Conservation (phyloP, 345 rosid species). For the Gossypium turneri region DNA sequence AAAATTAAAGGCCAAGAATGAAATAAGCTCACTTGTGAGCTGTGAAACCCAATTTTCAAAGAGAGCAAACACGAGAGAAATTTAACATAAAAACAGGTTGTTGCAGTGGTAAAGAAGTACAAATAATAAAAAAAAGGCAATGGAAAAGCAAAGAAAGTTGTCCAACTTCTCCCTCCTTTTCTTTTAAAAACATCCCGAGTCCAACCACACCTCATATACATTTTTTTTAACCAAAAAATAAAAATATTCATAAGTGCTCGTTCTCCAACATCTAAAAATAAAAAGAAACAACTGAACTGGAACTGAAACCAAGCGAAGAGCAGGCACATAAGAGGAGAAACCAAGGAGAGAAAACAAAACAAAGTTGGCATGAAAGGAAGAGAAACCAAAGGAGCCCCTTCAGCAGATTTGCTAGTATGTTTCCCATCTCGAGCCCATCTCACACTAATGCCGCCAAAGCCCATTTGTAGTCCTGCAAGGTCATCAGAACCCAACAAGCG, state of each 20-base stretch:
- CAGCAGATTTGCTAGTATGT: slow-evolving; percentile 76
- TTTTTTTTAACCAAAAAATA: not conserved
- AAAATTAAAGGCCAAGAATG: slow-evolving; percentile 26
- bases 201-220: slow-evolving; percentile 19
- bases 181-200: slow-evolving; percentile 22
- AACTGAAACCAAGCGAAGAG: slow-evolving; percentile 13
- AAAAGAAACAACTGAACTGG: not conserved
- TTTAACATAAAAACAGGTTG: slow-evolving; percentile 13
- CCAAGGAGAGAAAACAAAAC: not conserved
- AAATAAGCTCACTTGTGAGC: slow-evolving; percentile 26
- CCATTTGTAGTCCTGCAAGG: slow-evolving; percentile 73
- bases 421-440: slow-evolving; percentile 80
- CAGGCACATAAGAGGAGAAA: slow-evolving; percentile 14
- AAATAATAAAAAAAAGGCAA: not conserved
- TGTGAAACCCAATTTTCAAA: slow-evolving; percentile 44
- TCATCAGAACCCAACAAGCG: slow-evolving; percentile 40
- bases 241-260: not conserved
- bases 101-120: slow-evolving; percentile 13
- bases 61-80: slow-evolving; percentile 27
- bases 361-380: slow-evolving; percentile 58
- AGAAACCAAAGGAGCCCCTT: slow-evolving; percentile 53
- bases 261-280: not conserved
- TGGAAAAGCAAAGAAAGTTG: slow-evolving; percentile 26
- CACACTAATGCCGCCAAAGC: slow-evolving; percentile 63
- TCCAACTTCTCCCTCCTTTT: slow-evolving; percentile 25